Evolutionary conservation across 2,329 filamentous ascomycete genomes (phyloP).

Genomic region (Cordyceps cicadae): DNA sequence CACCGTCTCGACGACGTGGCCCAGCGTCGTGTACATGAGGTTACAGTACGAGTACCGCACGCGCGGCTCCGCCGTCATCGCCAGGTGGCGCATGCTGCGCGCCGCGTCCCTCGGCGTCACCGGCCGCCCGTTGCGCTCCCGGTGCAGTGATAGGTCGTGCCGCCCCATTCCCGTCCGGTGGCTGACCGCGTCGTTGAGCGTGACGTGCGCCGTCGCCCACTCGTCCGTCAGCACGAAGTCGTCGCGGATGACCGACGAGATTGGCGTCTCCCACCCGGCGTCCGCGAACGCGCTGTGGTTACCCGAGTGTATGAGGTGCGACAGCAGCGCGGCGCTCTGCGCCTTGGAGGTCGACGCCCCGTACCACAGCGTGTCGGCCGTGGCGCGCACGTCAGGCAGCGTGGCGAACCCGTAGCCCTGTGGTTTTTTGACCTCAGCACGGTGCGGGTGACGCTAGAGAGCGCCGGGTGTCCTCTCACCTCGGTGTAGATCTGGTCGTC

Average conservation of each 20-base stretch:
- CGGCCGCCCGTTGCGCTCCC: slow-evolving; percentile 16
- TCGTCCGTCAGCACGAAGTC: slow-evolving; percentile 43
- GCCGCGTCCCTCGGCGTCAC: slow-evolving; percentile 23
- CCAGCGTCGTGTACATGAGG: slow-evolving; percentile 34
- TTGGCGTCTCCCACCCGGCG: slow-evolving; percentile 38
- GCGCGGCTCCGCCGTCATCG: slow-evolving; percentile 32
- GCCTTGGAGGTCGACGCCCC: slow-evolving; percentile 50
- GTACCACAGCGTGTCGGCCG: slow-evolving; percentile 43
- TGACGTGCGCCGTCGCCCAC: slow-evolving; percentile 39
- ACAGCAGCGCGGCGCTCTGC: slow-evolving; percentile 40
- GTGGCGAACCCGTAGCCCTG: slow-evolving; percentile 24
- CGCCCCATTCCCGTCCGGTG: slow-evolving; percentile 43
- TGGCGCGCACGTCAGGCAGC: slow-evolving; percentile 31
- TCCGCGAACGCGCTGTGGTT: slow-evolving; percentile 17
- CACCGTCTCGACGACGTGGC: slow-evolving; percentile 31
- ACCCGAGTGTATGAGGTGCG: slow-evolving; percentile 42
- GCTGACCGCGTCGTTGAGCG: slow-evolving; percentile 44
- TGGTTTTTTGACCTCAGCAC: background rate
- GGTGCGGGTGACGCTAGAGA: background rate
- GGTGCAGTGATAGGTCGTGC: slow-evolving; percentile 26
- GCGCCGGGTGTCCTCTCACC: slow-evolving; percentile 21
- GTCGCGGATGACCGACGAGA: slow-evolving; percentile 38
- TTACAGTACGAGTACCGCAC: slow-evolving; percentile 37
- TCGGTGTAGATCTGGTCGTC: slow-evolving; percentile 32
- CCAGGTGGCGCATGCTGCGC: slow-evolving; percentile 32